A percentile compares a stretch with the other conserved stretches of the same genome.
Conservation (phyloP, 2,329 filamentous ascomycete genomes). For the Ophiosphaerella herpotricha region DNA sequence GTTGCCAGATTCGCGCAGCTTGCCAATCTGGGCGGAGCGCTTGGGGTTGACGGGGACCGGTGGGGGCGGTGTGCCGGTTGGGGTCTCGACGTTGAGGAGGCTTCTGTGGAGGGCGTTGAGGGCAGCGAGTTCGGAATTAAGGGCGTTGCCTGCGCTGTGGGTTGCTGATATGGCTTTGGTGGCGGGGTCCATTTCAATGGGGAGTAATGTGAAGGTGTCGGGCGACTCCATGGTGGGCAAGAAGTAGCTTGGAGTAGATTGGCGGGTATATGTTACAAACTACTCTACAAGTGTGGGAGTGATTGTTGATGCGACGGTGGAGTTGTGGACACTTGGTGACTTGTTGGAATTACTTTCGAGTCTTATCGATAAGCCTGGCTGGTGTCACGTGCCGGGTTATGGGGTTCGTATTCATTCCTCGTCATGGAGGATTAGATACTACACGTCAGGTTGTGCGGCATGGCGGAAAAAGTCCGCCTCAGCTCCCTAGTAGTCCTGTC, state of each 20-base stretch:
- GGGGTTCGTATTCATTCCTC: too few relatives aligned
- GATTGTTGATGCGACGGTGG: background rate
- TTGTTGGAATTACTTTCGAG: slow-evolving; percentile 12
- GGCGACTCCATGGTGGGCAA: slow-evolving; percentile 37
- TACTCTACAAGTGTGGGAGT: background rate
- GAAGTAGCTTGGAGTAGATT: background rate
- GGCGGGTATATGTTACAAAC: background rate
- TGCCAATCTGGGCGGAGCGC: slow-evolving; percentile 82
- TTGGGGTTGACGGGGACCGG: slow-evolving; percentile 93
- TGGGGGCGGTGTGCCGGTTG: slow-evolving; percentile 74
- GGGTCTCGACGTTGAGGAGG: slow-evolving; percentile 68
- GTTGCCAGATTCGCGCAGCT: slow-evolving; percentile 89
- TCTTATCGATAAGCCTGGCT: slow-evolving; percentile 23
- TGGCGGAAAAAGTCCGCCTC: too few relatives aligned
- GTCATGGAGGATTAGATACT: too few relatives aligned
- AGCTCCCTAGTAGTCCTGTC: too few relatives aligned
- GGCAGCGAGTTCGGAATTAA: slow-evolving; percentile 60
- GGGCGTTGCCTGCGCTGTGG: slow-evolving; percentile 45
- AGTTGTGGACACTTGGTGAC: slow-evolving; percentile 21
- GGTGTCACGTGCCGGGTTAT: too few relatives aligned
- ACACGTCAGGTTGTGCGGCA: too few relatives aligned
- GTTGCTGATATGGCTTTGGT: slow-evolving; percentile 71
- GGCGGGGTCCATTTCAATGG: slow-evolving; percentile 78
- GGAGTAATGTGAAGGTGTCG: slow-evolving; percentile 80
- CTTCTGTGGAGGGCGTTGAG: slow-evolving; percentile 80